phyloP scores from a whole-genome alignment of 2,329 filamentous ascomycete genomes.

The Zasmidium citrigriseum region DNA sequence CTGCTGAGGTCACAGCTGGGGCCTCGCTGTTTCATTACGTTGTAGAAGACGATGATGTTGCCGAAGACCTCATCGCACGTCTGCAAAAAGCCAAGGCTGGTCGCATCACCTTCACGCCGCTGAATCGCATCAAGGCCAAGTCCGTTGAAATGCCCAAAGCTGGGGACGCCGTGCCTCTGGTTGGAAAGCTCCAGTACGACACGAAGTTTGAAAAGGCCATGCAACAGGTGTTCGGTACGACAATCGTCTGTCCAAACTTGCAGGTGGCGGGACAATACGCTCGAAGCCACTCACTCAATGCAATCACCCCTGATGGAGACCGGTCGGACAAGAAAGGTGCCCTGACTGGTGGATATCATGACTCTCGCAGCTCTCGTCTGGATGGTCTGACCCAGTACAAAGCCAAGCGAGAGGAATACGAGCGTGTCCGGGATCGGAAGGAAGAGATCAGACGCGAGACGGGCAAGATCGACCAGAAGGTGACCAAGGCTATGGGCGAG shows the following conservation, averaged over 20 bases:
- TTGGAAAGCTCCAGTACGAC: slow-evolving; percentile 83
- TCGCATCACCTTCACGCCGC: slow-evolving; percentile 90
- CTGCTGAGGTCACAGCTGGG: slow-evolving; percentile 90
- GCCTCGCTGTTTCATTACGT: slow-evolving; percentile 94
- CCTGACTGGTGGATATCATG: slow-evolving; percentile 91
- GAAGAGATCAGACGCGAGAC: slow-evolving; percentile 68
- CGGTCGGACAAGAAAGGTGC: slow-evolving; percentile 93
- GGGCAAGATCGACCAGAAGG: slow-evolving; percentile 80
- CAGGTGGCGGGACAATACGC: slow-evolving; percentile 88
- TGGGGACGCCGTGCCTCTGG: slow-evolving; percentile 81
- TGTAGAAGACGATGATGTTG: slow-evolving; percentile 87
- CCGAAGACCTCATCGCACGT: slow-evolving; percentile 75
- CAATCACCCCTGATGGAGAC: slow-evolving; percentile 93
- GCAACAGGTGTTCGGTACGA: slow-evolving; percentile 92
- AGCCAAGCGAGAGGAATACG: slow-evolving; percentile 73
- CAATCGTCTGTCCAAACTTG: slow-evolving; percentile 89
- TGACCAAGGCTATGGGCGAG: slow-evolving; percentile 82
- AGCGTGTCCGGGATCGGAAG: slow-evolving; percentile 64
- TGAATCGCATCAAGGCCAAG: slow-evolving; percentile 75
- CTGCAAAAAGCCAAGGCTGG: slow-evolving; percentile 79
- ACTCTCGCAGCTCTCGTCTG: slow-evolving; percentile 81
- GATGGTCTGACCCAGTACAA: slow-evolving; percentile 76
- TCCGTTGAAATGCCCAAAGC: slow-evolving; percentile 77
- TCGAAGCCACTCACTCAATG: slow-evolving; percentile 85
- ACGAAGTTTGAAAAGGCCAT: slow-evolving; percentile 79